Evolutionary conservation across 2,329 filamentous ascomycete species (phyloP).

Genomic region (Fonsecaea pedrosoi): DNA sequence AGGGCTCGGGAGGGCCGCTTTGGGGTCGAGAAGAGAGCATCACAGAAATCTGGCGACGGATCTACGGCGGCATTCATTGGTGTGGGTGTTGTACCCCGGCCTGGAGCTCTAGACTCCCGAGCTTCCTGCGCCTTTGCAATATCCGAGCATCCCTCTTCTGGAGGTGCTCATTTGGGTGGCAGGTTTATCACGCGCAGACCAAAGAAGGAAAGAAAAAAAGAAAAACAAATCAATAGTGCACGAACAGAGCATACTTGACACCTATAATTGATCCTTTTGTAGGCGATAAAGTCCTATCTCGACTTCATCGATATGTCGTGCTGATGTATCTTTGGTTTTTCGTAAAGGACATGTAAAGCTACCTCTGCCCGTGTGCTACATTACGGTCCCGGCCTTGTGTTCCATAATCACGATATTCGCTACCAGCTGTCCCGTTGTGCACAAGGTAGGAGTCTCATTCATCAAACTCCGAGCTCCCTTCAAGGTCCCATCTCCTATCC

Average conservation of each 20-base stretch:
- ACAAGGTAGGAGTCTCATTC: too few relatives aligned
- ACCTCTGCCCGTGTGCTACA: too few relatives aligned
- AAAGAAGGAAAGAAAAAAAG: background rate
- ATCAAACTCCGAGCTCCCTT: too few relatives aligned
- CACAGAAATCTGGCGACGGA: background rate
- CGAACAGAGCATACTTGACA: background rate
- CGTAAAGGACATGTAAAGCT: too few relatives aligned
- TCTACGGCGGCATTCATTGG: background rate
- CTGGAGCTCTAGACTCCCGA: background rate
- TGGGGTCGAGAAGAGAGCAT: background rate
- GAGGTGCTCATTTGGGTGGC: background rate
- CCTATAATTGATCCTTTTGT: background rate
- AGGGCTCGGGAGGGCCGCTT: background rate
- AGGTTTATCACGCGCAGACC: background rate
- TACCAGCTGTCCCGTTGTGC: background rate
- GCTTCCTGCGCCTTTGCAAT: background rate
- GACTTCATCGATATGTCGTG: background rate
- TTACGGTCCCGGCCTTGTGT: too few relatives aligned
- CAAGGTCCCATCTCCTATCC: too few relatives aligned
- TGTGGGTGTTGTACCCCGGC: background rate
- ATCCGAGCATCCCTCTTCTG: background rate
- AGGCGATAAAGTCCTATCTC: background rate
- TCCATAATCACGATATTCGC: too few relatives aligned
- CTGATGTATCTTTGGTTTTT: background rate
- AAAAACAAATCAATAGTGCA: constrained; percentile 1